Evolutionary conservation across 2,329 filamentous ascomycete genomes (phyloP).

Genomic region (Dactylellina leptospora): DNA sequence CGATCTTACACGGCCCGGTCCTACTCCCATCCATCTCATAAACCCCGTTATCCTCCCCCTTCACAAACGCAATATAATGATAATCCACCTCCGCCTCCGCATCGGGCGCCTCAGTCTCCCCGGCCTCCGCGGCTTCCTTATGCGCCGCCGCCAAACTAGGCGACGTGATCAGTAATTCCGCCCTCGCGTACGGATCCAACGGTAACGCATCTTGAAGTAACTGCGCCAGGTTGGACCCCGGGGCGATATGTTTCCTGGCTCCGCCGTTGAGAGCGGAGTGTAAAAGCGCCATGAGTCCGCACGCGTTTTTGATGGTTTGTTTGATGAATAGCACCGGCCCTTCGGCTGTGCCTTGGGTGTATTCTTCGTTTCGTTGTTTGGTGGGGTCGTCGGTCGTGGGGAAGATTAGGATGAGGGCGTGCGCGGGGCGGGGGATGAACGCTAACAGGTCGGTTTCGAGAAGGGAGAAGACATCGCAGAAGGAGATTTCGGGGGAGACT

Average conservation of each 20-base stretch:
- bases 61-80: constrained; percentile 96
- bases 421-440: constrained; percentile 86
- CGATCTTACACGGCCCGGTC: constrained; percentile 75
- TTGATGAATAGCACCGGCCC: constrained; percentile 93
- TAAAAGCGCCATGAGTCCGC: constrained; percentile 85
- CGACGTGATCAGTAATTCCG: constrained; percentile 79
- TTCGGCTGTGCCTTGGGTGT: constrained; percentile 63
- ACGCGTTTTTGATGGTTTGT: constrained; percentile 93
- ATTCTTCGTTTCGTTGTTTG: constrained; percentile 56
- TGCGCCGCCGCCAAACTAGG: constrained; percentile 80
- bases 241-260: constrained; percentile 69
- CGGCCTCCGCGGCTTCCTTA: constrained; percentile 75
- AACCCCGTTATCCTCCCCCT: constrained; percentile 71
- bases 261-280: constrained; percentile 83
- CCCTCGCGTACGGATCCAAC: constrained; percentile 72
- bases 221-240: constrained; percentile 68
- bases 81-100: constrained; percentile 86
- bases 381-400: constrained; percentile 70
- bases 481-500: constrained; percentile 76
- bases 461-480: constrained; percentile 93
- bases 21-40: constrained; percentile 83
- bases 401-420: constrained; percentile 91
- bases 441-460: constrained; percentile 83
- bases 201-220: constrained; percentile 76
- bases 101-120: constrained; percentile 79